Percentiles rank a stretch among this genome's conserved stretches.
Conservation (phyloP, 257 asterid species). For the Schizonepeta tenuifolia region DNA sequence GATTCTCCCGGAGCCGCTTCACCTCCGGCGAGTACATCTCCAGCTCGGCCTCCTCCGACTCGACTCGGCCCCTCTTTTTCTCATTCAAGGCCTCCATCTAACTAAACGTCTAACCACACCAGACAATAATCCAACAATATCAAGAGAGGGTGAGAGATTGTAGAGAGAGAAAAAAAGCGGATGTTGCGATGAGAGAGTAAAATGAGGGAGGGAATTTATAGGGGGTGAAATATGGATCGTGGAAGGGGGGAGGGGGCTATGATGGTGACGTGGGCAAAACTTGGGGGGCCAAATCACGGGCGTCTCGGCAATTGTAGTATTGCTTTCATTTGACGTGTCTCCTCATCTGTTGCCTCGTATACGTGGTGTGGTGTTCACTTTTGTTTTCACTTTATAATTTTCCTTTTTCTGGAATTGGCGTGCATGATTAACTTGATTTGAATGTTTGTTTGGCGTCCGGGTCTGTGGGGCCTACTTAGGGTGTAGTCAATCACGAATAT, state of each 20-base stretch:
- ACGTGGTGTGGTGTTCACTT: constrained; percentile 37
- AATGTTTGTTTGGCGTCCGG: constrained; percentile 39
- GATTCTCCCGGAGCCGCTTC: constrained; percentile 67
- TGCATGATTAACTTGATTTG: constrained; percentile 37
- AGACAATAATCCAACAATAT: neutral
- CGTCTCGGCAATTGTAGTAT: constrained; percentile 42
- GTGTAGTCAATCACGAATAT: constrained; percentile 35
- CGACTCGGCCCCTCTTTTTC: constrained; percentile 58
- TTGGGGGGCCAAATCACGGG: constrained; percentile 45
- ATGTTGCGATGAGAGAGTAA: constrained; percentile 22
- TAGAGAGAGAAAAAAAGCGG: constrained; percentile 30
- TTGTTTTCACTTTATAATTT: neutral
- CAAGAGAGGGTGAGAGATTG: neutral
- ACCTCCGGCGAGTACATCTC: constrained; percentile 64
- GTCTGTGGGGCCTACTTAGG: constrained; percentile 38
- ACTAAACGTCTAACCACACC: too few species aligned
- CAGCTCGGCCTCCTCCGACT: constrained; percentile 41
- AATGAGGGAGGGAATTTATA: constrained; percentile 37
- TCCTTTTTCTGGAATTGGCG: constrained; percentile 11
- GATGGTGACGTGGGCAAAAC: constrained; percentile 52
- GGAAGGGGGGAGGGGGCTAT: constrained; percentile 7
- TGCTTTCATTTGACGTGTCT: constrained; percentile 47
- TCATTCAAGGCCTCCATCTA: constrained; percentile 49
- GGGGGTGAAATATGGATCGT: constrained; percentile 32
- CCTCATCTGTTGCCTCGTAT: constrained; percentile 38